Base-by-base conservation (phyloP, 768 basidiomycete genomes). In the Mrakia frigida region DNA sequence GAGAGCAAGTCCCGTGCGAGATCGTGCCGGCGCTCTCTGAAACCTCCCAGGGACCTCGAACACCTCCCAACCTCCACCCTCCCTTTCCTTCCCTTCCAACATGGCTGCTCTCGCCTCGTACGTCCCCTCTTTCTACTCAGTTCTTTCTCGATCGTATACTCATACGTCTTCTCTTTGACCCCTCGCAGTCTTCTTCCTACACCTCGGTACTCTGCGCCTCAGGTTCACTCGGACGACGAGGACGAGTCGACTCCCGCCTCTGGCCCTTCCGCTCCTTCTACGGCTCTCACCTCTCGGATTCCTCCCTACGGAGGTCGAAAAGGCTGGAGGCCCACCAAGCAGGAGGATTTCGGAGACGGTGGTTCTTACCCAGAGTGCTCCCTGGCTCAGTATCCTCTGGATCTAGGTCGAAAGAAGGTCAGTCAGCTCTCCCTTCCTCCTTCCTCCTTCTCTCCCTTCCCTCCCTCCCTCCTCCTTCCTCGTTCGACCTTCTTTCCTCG, bases 321-420 rank as follows among this genome's bases (percentile, higher is more conserved):
- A 76, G 90, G 89, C 60, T 99, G 97, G 97, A 91, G 88, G 80
- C 96, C 96, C 35, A 86, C 87, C 56, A 86, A 86, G n/a, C 87
- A 87, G 77, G 90, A 90, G 78, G 94, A 99, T 81, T 98, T 91
- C 83, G 92, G 91, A 79, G 80, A 89, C 83, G 92, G 93, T 79
- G 93, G 93, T 80, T 86, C 93, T 74, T 93, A 90, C 84, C 94
- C 94, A 6, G 94, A 99, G 85, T 98, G 95, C 83, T 94, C 95
- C 87, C 86, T 96, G 72, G 97, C 97, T 9, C 96, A 99, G 83
- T 99, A 97, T 85, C 96, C 96, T 16, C 83, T 98, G 78, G 93
- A 93, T 75, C 90, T 99, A 88, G 96, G 96, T 74, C 88, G 89
- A 85, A 97, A 97, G 88, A 95, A 95, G 89, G 94, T 90, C 72